These are phyloP conservation scores for Avena sativa DNA, from an alignment of 176 grass and related monocot genomes.

Conservation along the genomic window DNA sequence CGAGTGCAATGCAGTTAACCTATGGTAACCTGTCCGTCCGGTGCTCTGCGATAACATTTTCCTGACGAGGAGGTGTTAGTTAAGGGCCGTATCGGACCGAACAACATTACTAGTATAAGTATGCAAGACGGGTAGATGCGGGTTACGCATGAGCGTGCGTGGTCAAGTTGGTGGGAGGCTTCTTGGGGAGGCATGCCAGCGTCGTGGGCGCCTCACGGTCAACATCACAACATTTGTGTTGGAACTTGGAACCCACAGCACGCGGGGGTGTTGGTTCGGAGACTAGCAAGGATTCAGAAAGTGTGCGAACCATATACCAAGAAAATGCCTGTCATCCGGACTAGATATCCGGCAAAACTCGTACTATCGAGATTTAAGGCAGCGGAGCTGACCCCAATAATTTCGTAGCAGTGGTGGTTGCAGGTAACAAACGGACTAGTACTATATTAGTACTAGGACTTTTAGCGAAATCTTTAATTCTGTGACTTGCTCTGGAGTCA, in stretches of 20 bases:
- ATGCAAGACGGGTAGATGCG: conserved; percentile 29
- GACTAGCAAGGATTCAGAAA: neutral
- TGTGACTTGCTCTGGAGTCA: neutral
- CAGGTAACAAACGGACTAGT: neutral
- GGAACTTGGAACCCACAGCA: neutral
- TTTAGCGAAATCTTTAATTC: neutral
- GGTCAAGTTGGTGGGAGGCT: conserved; percentile 24
- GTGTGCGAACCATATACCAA: too few species aligned
- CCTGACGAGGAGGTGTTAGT: neutral
- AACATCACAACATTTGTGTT: conserved; percentile 52
- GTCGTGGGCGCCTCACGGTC: conserved; percentile 42
- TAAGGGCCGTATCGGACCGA: neutral
- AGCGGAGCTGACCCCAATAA: neutral
- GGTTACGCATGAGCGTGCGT: neutral
- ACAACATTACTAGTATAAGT: neutral
- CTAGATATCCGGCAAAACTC: neutral
- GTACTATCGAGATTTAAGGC: neutral
- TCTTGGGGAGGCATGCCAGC: conserved; percentile 29
- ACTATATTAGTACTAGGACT: too few species aligned
- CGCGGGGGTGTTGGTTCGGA: neutral
- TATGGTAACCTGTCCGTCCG: neutral
- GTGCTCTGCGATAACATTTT: neutral
- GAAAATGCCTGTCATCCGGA: neutral
- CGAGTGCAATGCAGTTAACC: too few species aligned
- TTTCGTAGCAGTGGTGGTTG: neutral